phyloP scores from a whole-genome alignment of 1,284 basidiomycete genomes.

The Cerioporus squamosus region DNA sequence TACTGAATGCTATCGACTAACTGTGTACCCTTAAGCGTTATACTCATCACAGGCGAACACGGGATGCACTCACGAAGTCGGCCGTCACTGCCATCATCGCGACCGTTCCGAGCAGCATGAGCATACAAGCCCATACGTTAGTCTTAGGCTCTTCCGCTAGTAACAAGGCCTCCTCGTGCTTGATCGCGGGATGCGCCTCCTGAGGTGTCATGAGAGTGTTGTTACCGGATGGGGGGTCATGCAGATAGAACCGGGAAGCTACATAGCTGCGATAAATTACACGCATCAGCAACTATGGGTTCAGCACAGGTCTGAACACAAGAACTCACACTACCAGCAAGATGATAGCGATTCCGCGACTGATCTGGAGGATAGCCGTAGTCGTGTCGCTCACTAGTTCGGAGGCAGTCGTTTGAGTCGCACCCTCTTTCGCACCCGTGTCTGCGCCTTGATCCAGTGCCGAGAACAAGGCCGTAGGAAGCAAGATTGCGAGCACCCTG shows the following conservation, averaged over 20 bases:
- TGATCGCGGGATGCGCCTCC: too few species aligned
- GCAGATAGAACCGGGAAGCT: constrained; percentile 57
- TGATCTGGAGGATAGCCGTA: constrained; percentile 55
- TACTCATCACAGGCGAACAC: too few species aligned
- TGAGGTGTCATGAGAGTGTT: too few species aligned
- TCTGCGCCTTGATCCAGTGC: constrained; percentile 48
- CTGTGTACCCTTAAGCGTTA: constrained; percentile 34
- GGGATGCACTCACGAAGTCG: constrained; percentile 60
- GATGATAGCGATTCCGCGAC: constrained; percentile 63
- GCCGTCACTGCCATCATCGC: constrained; percentile 67
- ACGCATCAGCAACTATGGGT: not conserved
- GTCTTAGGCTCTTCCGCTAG: not conserved
- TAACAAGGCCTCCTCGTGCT: too few species aligned
- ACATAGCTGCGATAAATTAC: constrained; percentile 25
- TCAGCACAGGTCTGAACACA: constrained; percentile 24
- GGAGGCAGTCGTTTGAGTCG: too few species aligned
- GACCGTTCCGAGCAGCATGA: constrained; percentile 53
- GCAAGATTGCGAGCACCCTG: constrained; percentile 62
- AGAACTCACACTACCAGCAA: constrained; percentile 55
- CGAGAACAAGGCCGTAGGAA: constrained; percentile 69
- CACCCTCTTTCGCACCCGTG: too few species aligned
- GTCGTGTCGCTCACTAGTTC: too few species aligned
- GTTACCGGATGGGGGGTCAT: not conserved
- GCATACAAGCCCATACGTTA: constrained; percentile 60
- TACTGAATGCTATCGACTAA: constrained; percentile 65